phyloP scores from a whole-genome alignment of 2,329 filamentous ascomycete genomes.

The Daldinia sp. region DNA sequence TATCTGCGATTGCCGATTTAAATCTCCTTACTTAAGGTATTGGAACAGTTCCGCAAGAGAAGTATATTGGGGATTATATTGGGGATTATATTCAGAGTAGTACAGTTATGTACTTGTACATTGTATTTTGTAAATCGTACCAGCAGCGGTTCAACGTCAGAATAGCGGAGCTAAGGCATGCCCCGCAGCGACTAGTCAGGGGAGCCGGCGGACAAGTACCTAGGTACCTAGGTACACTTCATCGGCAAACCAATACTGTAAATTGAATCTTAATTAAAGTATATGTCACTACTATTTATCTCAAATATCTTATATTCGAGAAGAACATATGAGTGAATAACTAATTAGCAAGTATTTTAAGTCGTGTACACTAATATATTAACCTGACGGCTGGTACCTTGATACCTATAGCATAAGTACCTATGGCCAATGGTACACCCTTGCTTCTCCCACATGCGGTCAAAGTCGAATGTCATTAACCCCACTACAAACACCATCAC shows the following conservation, averaged over 20 bases:
- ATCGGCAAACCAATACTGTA: no score
- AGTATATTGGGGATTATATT: no score
- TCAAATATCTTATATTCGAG: neutral
- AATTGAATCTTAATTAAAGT: neutral
- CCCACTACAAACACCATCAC: slow-evolving; percentile 1
- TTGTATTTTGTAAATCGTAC: neutral
- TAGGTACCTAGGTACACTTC: neutral
- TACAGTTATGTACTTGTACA: no score
- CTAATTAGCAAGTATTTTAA: no score
- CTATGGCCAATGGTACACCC: slow-evolving; percentile 24
- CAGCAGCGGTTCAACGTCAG: slow-evolving; percentile 27
- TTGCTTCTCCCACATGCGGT: slow-evolving; percentile 30
- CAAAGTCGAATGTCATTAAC: slow-evolving; percentile 16
- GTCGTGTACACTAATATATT: no score
- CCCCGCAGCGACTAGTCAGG: slow-evolving; percentile 27
- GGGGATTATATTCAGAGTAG: no score
- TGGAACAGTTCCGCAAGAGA: neutral
- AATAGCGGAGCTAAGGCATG: slow-evolving; percentile 35
- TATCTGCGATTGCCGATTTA: neutral
- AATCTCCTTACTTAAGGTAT: neutral
- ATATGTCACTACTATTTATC: neutral
- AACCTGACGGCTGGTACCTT: no score
- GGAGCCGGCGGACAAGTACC: neutral
- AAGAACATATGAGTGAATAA: neutral
- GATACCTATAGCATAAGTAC: neutral